phyloP scores from a whole-genome alignment of 2,329 filamentous ascomycete genomes.

The Calonectria honghensis region DNA sequence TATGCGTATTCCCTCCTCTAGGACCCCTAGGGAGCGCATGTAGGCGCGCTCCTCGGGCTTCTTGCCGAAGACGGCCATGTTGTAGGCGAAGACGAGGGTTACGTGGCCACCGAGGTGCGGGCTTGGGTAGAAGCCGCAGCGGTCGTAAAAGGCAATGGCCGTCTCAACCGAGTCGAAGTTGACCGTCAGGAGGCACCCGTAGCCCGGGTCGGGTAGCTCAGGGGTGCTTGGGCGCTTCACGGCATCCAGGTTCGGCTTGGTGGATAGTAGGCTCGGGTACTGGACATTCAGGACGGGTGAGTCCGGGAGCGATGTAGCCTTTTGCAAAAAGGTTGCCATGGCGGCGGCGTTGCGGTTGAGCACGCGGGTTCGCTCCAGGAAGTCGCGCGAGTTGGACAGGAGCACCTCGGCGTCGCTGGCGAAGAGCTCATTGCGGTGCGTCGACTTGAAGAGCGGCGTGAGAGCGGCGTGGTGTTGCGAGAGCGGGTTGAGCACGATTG shows the following conservation, averaged over 20 bases:
- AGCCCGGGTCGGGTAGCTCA: conserved; percentile 70
- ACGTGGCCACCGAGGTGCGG: conserved; percentile 73
- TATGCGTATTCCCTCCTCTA: conserved; percentile 66
- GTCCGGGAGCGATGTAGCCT: conserved; percentile 51
- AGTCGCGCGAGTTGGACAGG: conserved; percentile 66
- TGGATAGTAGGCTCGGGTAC: conserved; percentile 65
- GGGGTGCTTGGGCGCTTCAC: conserved; percentile 61
- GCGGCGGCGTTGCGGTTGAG: conserved; percentile 67
- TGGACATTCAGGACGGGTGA: conserved; percentile 64
- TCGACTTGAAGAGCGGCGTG: conserved; percentile 52
- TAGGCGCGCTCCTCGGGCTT: conserved; percentile 60
- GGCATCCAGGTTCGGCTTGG: conserved; percentile 58
- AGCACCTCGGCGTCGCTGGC: conserved; percentile 67
- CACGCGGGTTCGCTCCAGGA: conserved; percentile 61
- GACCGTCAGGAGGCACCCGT: conserved; percentile 73
- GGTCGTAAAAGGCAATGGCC: conserved; percentile 70
- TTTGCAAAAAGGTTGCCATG: conserved; percentile 63
- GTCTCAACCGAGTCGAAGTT: conserved; percentile 66
- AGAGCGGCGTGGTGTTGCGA: conserved; percentile 64
- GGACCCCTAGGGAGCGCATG: conserved; percentile 62
- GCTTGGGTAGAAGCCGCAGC: conserved; percentile 68
- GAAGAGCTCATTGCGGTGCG: conserved; percentile 68
- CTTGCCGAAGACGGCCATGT: conserved; percentile 65
- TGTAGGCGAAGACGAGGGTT: conserved; percentile 70
- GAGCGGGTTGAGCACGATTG: conserved; percentile 68